Percentiles rank a stretch among this genome's conserved stretches.
Evolutionary conservation across 257 asterid species (phyloP).

Genomic region (Agastache rugosa): DNA sequence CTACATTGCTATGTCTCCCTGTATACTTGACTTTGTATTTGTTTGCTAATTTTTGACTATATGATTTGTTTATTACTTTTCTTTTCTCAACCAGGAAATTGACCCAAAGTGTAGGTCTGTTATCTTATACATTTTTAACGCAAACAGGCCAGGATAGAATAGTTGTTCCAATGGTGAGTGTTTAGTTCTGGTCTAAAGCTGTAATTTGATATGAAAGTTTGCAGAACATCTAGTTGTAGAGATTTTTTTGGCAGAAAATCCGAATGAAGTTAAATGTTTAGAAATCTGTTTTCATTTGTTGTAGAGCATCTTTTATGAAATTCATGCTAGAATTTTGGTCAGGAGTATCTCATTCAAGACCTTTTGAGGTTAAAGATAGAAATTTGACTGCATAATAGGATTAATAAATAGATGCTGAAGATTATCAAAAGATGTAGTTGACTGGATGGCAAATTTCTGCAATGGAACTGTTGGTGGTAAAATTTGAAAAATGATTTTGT

Average conservation of each 20-base stretch:
- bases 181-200: conserved; percentile 36
- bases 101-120: conserved; percentile 92
- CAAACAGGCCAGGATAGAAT: conserved; percentile 82
- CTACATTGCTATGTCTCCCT: conserved; percentile 9
- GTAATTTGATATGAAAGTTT: conserved; percentile 26
- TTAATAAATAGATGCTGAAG: neutral
- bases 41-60: conserved; percentile 18
- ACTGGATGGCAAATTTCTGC: conserved; percentile 16
- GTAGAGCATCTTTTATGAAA: conserved; percentile 20
- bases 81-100: conserved; percentile 57
- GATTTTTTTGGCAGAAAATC: conserved; percentile 18
- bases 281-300: conserved; percentile 6
- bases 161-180: conserved; percentile 94
- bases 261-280: conserved; percentile 14
- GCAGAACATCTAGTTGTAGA: conserved; percentile 14
- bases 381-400: conserved; percentile 15
- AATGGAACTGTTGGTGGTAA: conserved; percentile 24
- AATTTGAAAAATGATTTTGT: conserved; percentile 6
- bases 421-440: conserved; percentile 18
- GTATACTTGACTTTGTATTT: neutral
- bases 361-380: conserved; percentile 20
- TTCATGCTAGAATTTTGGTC: conserved; percentile 6
- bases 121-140: conserved; percentile 85
- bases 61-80: conserved; percentile 27
- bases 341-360: conserved; percentile 21